phyloP scores from a whole-genome alignment of 495 filamentous ascomycete genomes.

The Tuber calosporum region DNA sequence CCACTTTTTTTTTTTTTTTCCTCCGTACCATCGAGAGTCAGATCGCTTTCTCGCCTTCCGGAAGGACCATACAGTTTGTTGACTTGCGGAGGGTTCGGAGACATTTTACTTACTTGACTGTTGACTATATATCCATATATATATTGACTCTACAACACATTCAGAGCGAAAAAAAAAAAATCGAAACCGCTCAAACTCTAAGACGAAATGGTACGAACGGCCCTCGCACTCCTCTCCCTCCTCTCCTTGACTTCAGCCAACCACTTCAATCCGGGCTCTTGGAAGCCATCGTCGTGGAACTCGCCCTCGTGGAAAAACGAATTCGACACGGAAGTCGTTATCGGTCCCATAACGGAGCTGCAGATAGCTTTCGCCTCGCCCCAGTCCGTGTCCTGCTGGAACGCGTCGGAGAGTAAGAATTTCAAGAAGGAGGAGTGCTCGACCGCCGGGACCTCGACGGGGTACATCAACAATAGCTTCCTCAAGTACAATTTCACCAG shows the following conservation, averaged over 20 bases:
- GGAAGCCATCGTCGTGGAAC: background rate
- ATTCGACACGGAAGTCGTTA: background rate
- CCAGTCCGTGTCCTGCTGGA: background rate
- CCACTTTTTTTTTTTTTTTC: background rate
- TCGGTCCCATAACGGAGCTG: background rate
- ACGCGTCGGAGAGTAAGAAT: background rate
- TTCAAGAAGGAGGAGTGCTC: slow-evolving; percentile 1
- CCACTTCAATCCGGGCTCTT: background rate
- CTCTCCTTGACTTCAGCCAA: background rate
- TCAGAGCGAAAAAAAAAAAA: background rate
- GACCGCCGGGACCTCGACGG: background rate
- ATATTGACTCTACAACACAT: background rate
- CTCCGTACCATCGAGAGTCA: background rate
- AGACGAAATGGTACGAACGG: background rate
- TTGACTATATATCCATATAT: background rate
- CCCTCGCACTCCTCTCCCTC: background rate
- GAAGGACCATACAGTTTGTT: background rate
- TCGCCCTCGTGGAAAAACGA: background rate
- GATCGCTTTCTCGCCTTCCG: background rate
- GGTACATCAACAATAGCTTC: slow-evolving; percentile 7
- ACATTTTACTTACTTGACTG: background rate
- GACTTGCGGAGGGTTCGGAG: background rate
- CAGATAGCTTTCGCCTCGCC: slow-evolving; percentile 17
- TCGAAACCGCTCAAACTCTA: background rate
- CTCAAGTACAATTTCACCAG: slow-evolving; percentile 4